phyloP scores from a whole-genome alignment of 1,284 basidiomycete genomes.

The Ustilago curta region DNA sequence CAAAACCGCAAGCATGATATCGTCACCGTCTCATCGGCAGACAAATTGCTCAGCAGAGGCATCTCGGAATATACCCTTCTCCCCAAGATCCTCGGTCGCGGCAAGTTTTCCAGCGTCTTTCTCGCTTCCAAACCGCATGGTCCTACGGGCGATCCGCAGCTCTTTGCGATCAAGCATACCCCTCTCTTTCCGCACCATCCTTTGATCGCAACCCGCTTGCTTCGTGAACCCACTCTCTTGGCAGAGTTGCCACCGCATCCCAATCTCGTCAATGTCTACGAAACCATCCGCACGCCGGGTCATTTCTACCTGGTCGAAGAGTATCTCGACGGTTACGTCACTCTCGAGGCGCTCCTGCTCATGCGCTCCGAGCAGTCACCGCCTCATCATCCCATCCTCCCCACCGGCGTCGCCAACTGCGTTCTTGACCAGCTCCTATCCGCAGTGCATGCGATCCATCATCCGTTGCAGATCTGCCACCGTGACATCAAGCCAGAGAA shows the following conservation, averaged over 20 bases:
- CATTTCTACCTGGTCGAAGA: constrained; percentile 75
- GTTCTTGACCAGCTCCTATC: constrained; percentile 74
- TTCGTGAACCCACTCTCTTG: constrained; percentile 74
- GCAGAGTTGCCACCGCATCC: constrained; percentile 74
- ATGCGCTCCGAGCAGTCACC: constrained; percentile 44
- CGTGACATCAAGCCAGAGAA: constrained; percentile 74
- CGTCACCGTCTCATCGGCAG: constrained; percentile 57
- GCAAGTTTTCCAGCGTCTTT: constrained; percentile 69
- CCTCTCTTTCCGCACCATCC: constrained; percentile 74
- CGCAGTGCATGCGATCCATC: constrained; percentile 73
- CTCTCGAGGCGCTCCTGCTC: constrained; percentile 66
- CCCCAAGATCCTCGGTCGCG: constrained; percentile 66
- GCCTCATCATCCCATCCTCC: constrained; percentile 59
- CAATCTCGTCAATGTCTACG: constrained; percentile 73
- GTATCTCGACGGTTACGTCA: constrained; percentile 71
- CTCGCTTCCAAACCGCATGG: constrained; percentile 62
- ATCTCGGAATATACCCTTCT: constrained; percentile 68
- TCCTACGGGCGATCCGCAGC: constrained; percentile 53
- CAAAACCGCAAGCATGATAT: constrained; percentile 33
- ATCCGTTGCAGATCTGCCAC: constrained; percentile 73
- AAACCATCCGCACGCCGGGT: constrained; percentile 73
- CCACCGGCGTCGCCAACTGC: constrained; percentile 63
- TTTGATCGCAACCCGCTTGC: constrained; percentile 73
- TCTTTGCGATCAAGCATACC: constrained; percentile 74
- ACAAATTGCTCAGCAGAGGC: constrained; percentile 64